Evolutionary conservation across 2,329 filamentous ascomycete species (phyloP).

Genomic region (Macroventuria anomochaeta): DNA sequence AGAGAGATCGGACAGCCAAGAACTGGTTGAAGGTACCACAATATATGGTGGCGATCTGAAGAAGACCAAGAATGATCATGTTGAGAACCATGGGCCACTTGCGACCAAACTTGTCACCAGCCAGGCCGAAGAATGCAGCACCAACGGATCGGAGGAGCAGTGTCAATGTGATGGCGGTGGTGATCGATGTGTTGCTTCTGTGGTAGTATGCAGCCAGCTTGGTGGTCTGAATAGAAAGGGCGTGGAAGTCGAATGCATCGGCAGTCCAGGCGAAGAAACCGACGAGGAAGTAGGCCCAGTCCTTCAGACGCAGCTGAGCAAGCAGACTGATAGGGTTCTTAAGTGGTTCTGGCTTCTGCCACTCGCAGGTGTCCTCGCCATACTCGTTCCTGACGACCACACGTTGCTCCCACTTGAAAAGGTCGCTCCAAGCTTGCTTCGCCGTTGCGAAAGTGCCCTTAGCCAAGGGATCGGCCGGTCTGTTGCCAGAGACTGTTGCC

Average conservation of each 20-base stretch:
- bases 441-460: constrained; percentile 69
- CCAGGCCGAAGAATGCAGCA: constrained; percentile 76
- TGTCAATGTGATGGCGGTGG: constrained; percentile 77
- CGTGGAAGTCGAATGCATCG: constrained; percentile 85
- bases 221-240: constrained; percentile 77
- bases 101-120: constrained; percentile 78
- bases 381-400: constrained; percentile 69
- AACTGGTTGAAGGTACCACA: constrained; percentile 74
- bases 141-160: constrained; percentile 77
- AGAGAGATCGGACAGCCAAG: constrained; percentile 74
- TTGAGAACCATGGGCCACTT: constrained; percentile 86
- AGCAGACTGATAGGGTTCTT: constrained; percentile 75
- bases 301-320: constrained; percentile 65
- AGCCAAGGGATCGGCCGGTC: constrained; percentile 70
- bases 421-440: constrained; percentile 67
- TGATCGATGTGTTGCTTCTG: constrained; percentile 70
- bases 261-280: constrained; percentile 79
- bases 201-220: constrained; percentile 69
- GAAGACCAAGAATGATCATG: constrained; percentile 72
- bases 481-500: constrained; percentile 42
- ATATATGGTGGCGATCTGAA: constrained; percentile 83
- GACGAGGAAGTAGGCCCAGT: constrained; percentile 78
- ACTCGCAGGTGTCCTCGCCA: constrained; percentile 71
- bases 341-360: constrained; percentile 70
- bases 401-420: constrained; percentile 77